Conservation (phyloP, 1,139 yeast species). For the Debaryomyces singareniensis region DNA sequence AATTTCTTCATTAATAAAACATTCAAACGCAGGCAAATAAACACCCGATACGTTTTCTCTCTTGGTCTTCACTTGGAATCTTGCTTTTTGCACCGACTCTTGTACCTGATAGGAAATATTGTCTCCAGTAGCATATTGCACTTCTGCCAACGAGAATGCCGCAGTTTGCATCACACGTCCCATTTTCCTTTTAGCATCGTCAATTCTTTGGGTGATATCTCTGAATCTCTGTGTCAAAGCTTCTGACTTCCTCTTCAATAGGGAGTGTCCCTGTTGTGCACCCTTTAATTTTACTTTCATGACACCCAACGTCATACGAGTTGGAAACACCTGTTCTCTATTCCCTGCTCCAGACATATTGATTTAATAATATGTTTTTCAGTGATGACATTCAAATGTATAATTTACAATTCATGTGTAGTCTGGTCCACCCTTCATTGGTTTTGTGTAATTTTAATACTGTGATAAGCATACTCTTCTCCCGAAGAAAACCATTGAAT, state of each 20-base stretch:
- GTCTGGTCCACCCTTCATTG: background rate
- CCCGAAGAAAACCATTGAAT: too few relatives aligned
- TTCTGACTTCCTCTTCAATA: constrained; percentile 91
- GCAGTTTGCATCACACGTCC: constrained; percentile 98
- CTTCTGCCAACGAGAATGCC: constrained; percentile 94
- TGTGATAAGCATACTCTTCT: background rate
- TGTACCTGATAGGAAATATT: constrained; percentile 93
- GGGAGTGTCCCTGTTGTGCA: constrained; percentile 92
- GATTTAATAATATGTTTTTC: constrained; percentile 1
- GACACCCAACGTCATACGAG: constrained; percentile 92
- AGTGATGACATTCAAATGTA: background rate
- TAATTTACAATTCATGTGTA: background rate
- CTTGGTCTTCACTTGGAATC: constrained; percentile 85
- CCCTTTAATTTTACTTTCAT: constrained; percentile 97
- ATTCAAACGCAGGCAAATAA: constrained; percentile 85
- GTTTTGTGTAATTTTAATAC: constrained; percentile 2
- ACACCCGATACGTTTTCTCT: constrained; percentile 98
- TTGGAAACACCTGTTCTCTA: constrained; percentile 89
- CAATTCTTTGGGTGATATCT: constrained; percentile 89
- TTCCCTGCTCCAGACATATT: constrained; percentile 44
- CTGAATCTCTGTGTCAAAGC: constrained; percentile 94
- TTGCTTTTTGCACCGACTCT: constrained; percentile 84
- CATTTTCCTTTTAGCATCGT: constrained; percentile 95
- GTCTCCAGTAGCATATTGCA: constrained; percentile 94
- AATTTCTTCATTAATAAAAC: constrained; percentile 72